Conservation (phyloP, 352 stramenopile genomes). For the Phytophthora sp. region DNA sequence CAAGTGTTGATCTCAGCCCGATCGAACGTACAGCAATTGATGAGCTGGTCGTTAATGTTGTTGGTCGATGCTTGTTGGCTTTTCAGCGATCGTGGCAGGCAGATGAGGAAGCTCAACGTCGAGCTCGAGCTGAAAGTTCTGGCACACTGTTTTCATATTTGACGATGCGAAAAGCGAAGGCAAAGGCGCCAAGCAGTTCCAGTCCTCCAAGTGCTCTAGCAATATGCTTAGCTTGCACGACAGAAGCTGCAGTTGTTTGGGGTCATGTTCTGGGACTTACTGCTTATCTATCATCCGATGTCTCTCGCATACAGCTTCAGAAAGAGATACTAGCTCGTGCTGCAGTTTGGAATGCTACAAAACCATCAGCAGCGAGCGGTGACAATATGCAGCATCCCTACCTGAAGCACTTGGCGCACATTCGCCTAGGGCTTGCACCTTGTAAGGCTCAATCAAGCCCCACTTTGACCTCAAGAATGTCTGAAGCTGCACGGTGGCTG, state of each 20-base stretch:
- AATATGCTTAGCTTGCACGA: slow-evolving; percentile 21
- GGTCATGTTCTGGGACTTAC: slow-evolving; percentile 26
- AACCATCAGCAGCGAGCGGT: slow-evolving; percentile 2
- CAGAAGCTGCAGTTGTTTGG: slow-evolving; percentile 22
- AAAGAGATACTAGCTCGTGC: slow-evolving; percentile 38
- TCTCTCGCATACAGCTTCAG: slow-evolving; percentile 40
- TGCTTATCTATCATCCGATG: slow-evolving; percentile 13
- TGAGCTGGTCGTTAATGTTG: slow-evolving; percentile 11
- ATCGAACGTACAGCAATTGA: slow-evolving; percentile 12
- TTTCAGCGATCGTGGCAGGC: slow-evolving; percentile 62
- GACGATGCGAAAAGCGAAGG: slow-evolving; percentile 29
- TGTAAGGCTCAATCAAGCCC: background rate
- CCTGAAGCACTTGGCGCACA: slow-evolving; percentile 40
- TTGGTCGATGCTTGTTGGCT: slow-evolving; percentile 16
- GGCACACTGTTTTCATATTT: slow-evolving; percentile 61
- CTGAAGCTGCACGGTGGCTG: slow-evolving; percentile 50
- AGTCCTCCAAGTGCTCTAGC: slow-evolving; percentile 4
- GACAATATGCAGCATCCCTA: slow-evolving; percentile 43
- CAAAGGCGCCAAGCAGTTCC: slow-evolving; percentile 2
- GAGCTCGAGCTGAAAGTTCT: slow-evolving; percentile 27
- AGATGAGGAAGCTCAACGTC: slow-evolving; percentile 44
- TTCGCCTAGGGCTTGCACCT: slow-evolving; percentile 46
- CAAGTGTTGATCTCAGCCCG: slow-evolving; percentile 14
- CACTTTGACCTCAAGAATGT: slow-evolving; percentile 6
- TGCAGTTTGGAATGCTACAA: slow-evolving; percentile 27